Base-by-base conservation (phyloP, 352 stramenopile species). In the Globisporangium heterothallicum region DNA sequence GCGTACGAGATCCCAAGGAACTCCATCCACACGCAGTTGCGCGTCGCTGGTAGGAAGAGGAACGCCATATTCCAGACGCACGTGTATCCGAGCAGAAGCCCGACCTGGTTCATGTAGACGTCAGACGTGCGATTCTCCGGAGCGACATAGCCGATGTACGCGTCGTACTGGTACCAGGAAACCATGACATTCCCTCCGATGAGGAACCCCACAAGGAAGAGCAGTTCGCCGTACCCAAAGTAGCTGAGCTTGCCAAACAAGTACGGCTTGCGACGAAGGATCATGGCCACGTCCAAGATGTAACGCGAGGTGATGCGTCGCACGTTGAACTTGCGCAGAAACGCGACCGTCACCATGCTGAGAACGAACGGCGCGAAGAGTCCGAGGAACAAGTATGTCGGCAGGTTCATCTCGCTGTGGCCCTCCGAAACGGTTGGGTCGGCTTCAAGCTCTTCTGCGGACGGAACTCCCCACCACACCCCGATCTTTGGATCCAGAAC, bases 51-150 rank as follows among this genome's bases (percentile, higher is more conserved):
- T 8, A 75, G 27, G 29, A 65, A 68, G 2, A 73, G 34, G 44
- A 72, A 76, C 18, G 66, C 67, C 36, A 71, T 62, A 50, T 71
- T 78, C 38, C 59, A 76, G n/a, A 73, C 42, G 34, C 51, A 58
- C 4, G 30, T 63, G 55, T 66, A 71, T 2, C 48, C 67, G 16
- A 70, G 41, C 6, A 43, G 19, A 6, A 61, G 40, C 1, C 46
- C 58, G 41, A 65, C 49, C 46, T 55, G 30, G 14, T 30, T 9
- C 21, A 64, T 10, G 34, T 57, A 56, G 18, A 42, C 12, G 1
- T 60, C 45, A 6, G 55, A 21, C 35, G 45, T 49, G 27, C 48
- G 22, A 16, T 38, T 34, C 12, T 5, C 9, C 4, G 21, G 36
- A 4, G 24, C 46, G 16, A 53, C 24, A 32, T 53, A 45, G 6